Evolutionary conservation across 176 grass and related monocot species (phyloP), one percentile per base, ranked within the genome.

Genomic region (Chrysopogon serrulatus): DNA sequence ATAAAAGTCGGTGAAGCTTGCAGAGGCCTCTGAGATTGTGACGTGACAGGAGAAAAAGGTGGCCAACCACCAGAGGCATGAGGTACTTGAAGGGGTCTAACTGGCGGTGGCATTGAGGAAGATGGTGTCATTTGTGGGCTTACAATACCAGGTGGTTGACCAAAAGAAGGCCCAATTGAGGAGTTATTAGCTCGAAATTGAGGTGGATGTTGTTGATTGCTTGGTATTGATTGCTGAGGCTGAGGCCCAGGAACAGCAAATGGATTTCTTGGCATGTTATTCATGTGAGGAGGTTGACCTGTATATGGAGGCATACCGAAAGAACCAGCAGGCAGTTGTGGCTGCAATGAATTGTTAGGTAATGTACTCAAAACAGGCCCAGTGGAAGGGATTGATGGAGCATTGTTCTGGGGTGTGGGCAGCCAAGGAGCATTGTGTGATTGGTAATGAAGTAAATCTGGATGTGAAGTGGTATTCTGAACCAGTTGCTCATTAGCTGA

Each of bases 11-110:
- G 70, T 73, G 81, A 23, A 73, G 53, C 75, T 67, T 79, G 70
- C 36, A 63, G 28, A 62, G 79, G 70, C 71, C 79, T 88, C 65
- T 86, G 92, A 60, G 42, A 24, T 43, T 83, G 80, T 12, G 48
- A 45, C 6, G 27, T 41, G 70, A 82, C 49, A 28, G 66, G 82
- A 72, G 83, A 73, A 47, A 69, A 74, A 68, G 44, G 74, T 86
- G 81, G 81, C 92, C 92, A 94, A 60, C 92, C 86, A 74, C 88
- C 88, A 70, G 91, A 74, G 7, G 75, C 49, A 83, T 92, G 84
- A 16, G 87, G 81, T 78, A 62, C 71, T 88, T 88, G 82, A 60
- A 97, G 86, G 51, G 85, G 85, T 71, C 92, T 90, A 81, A 72
- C 82, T 78, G 84, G 40, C 6, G 67, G 59, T 56, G 73, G 74